These are phyloP conservation scores for Fusarium tricinctum DNA, from an alignment of 2,329 filamentous ascomycete genomes.

Conservation along the genomic window DNA sequence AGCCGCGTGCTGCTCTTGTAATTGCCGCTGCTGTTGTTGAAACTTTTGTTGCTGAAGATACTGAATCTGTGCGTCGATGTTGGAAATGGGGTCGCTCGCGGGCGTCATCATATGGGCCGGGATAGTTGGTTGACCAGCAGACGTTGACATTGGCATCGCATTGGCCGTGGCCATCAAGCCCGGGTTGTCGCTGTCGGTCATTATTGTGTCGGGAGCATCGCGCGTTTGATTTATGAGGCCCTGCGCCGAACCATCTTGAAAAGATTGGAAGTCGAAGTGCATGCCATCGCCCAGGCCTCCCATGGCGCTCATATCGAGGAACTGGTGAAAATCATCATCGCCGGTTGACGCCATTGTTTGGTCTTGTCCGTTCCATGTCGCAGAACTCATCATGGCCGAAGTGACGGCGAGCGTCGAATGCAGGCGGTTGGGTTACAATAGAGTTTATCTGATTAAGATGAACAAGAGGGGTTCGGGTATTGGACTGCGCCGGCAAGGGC, in stretches of 20 bases:
- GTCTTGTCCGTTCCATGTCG: conserved; percentile 69
- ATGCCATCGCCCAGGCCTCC: conserved; percentile 66
- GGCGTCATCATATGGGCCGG: conserved; percentile 61
- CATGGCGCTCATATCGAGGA: conserved; percentile 72
- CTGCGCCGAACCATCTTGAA: conserved; percentile 59
- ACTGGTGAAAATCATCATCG: conserved; percentile 75
- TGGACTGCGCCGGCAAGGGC: conserved; percentile 23
- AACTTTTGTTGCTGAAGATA: conserved; percentile 74
- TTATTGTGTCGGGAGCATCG: conserved; percentile 55
- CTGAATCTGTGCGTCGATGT: conserved; percentile 76
- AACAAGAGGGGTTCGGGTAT: conserved; percentile 33
- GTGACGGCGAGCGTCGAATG: conserved; percentile 33
- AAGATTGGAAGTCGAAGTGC: conserved; percentile 72
- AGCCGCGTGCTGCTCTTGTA: conserved; percentile 69
- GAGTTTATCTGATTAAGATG: conserved; percentile 16
- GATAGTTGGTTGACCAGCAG: conserved; percentile 61
- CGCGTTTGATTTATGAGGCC: conserved; percentile 51
- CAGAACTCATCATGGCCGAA: conserved; percentile 65
- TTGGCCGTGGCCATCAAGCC: conserved; percentile 51
- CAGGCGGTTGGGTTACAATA: conserved; percentile 23
- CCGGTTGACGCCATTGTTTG: conserved; percentile 64
- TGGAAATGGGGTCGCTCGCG: conserved; percentile 67
- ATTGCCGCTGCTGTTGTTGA: conserved; percentile 70
- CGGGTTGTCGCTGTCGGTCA: conserved; percentile 53
- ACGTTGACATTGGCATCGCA: conserved; percentile 62